Conservation (phyloP, 202 grass and related monocot species). For the Zizania palustris region DNA sequence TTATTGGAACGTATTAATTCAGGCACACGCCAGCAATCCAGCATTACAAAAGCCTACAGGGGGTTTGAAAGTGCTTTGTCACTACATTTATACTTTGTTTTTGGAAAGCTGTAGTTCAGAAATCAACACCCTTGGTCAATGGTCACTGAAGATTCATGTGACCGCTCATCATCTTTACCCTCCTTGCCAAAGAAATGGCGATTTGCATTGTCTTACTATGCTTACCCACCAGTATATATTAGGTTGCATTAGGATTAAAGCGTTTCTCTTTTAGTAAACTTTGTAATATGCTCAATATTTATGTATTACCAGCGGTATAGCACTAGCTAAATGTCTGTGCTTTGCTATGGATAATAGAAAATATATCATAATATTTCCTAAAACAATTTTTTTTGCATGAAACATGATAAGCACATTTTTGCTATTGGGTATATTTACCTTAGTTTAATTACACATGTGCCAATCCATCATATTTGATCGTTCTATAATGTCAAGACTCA, state of each 20-base stretch:
- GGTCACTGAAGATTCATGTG: conserved; percentile 12
- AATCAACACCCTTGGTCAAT: not conserved
- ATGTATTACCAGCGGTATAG: not conserved
- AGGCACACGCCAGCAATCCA: not conserved
- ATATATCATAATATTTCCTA: too few species aligned
- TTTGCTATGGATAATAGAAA: too few species aligned
- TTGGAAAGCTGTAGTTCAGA: conserved; percentile 1
- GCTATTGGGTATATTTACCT: too few species aligned
- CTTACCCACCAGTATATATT: not conserved
- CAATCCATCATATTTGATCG: too few species aligned
- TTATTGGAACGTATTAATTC: not conserved
- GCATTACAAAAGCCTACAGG: not conserved
- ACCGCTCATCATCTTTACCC: conserved; percentile 18
- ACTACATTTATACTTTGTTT: not conserved
- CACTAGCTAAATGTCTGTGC: not conserved
- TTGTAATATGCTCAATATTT: not conserved
- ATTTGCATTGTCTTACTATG: not conserved
- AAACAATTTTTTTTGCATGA: too few species aligned
- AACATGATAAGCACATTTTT: too few species aligned
- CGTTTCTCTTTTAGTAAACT: not conserved
- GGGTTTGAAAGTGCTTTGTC: not conserved
- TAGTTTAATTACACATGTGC: too few species aligned
- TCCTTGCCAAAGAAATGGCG: not conserved
- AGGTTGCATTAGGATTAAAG: not conserved
- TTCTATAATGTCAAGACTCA: too few species aligned